Conservation (phyloP, 2,329 filamentous ascomycete genomes). For the Trichophyton verrucosum region DNA sequence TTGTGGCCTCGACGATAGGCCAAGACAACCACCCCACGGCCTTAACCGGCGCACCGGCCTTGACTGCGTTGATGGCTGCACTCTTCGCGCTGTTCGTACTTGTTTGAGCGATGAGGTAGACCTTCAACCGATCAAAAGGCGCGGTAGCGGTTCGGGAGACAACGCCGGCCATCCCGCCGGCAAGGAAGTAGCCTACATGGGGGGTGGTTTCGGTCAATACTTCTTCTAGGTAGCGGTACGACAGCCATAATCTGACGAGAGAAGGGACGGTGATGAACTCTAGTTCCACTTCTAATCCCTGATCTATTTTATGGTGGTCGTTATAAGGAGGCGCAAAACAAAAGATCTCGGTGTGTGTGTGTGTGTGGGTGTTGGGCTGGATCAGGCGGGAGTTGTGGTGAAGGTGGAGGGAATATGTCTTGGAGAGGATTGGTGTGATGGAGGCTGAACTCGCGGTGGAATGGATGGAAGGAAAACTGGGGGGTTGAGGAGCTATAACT, state of each 20-base stretch:
- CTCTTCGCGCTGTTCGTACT: slow-evolving; percentile 39
- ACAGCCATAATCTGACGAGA: slow-evolving; percentile 34
- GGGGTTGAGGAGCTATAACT: slow-evolving; percentile 35
- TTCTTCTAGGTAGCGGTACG: slow-evolving; percentile 32
- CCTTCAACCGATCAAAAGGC: slow-evolving; percentile 90
- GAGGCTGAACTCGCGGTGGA: neutral
- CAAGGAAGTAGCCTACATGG: slow-evolving; percentile 81
- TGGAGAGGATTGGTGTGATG: slow-evolving; percentile 41
- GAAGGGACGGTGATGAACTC: slow-evolving; percentile 33
- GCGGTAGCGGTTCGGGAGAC: slow-evolving; percentile 92
- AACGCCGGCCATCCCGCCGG: slow-evolving; percentile 86
- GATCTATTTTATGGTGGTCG: slow-evolving; percentile 14
- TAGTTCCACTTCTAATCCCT: slow-evolving; percentile 24
- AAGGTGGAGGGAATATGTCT: slow-evolving; percentile 24
- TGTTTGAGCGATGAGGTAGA: slow-evolving; percentile 91
- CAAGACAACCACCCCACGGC: slow-evolving; percentile 54
- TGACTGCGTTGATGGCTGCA: slow-evolving; percentile 52
- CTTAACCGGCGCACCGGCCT: slow-evolving; percentile 53
- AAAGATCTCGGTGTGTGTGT: slow-evolving; percentile 4
- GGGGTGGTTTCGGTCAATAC: slow-evolving; percentile 37
- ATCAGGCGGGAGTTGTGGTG: slow-evolving; percentile 13
- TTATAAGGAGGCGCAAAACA: slow-evolving; percentile 7
- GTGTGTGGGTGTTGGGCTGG: slow-evolving; percentile 11
- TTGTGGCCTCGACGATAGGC: slow-evolving; percentile 60
- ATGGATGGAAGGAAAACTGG: slow-evolving; percentile 10